These are phyloP conservation scores for Gonapodya sp. DNA, from an alignment of 192 early-diverging fungal genomes.

Conservation along the genomic window DNA sequence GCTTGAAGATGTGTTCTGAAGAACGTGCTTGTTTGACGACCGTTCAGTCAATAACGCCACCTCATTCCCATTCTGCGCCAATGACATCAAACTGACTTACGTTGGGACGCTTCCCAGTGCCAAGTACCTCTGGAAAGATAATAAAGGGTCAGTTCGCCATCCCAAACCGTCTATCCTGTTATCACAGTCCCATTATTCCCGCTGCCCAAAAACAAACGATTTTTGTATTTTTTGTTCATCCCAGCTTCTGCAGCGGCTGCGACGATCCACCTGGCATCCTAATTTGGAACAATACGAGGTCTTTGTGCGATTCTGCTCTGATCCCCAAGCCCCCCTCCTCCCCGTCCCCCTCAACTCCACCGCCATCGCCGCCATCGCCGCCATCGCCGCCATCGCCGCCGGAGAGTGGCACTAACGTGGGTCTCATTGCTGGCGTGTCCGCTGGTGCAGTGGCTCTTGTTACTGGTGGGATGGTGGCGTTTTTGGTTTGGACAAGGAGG, in stretches of 20 bases:
- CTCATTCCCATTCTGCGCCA: background rate
- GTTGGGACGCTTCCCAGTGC: background rate
- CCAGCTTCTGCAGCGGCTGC: background rate
- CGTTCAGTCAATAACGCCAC: no score
- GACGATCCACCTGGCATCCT: background rate
- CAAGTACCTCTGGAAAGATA: background rate
- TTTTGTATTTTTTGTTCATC: no score
- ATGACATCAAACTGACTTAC: background rate
- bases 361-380: no score
- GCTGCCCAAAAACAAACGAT: no score
- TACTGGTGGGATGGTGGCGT: background rate
- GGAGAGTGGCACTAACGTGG: background rate
- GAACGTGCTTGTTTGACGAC: no score
- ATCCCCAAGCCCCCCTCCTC: no score
- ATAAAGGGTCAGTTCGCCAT: no score
- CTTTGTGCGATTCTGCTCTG: background rate
- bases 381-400: background rate
- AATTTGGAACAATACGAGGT: background rate
- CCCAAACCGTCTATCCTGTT: no score
- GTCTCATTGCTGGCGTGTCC: background rate
- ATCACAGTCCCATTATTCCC: no score
- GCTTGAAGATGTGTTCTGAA: no score
- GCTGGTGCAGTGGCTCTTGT: background rate
- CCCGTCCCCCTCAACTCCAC: no score
- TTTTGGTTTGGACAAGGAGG: background rate